A percentile compares a stretch with the other conserved stretches of the same genome.
Evolutionary conservation across 2,329 filamentous ascomycete species (phyloP).

Genomic region (Talaromyces sp.): DNA sequence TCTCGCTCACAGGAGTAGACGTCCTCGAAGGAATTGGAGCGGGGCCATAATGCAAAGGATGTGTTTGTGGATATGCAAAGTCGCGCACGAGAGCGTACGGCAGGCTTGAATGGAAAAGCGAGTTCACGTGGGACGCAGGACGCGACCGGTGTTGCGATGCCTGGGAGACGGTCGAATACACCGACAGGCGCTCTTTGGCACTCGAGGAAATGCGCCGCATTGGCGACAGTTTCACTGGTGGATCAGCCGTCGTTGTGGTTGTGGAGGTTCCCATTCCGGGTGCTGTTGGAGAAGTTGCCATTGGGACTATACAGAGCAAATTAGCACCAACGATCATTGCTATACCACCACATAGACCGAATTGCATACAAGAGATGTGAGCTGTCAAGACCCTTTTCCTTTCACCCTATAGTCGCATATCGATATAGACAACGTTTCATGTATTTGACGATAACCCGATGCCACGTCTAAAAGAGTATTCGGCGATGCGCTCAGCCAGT

Average conservation of each 20-base stretch:
- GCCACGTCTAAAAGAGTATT: background rate
- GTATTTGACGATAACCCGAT: background rate
- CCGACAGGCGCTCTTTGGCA: constrained; percentile 75
- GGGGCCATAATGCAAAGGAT: constrained; percentile 93
- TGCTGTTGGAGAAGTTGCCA: constrained; percentile 5
- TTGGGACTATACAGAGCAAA: background rate
- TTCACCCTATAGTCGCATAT: background rate
- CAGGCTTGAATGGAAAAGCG: constrained; percentile 77
- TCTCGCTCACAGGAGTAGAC: constrained; percentile 80
- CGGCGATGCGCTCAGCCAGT: background rate
- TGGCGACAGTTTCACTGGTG: constrained; percentile 53
- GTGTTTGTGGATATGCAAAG: constrained; percentile 79
- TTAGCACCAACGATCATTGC: background rate
- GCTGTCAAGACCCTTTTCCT: background rate
- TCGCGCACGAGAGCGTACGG: constrained; percentile 88
- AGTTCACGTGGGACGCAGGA: constrained; percentile 75
- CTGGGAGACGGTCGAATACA: constrained; percentile 69
- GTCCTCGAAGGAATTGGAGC: constrained; percentile 71
- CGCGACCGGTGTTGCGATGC: constrained; percentile 59
- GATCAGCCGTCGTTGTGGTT: constrained; percentile 23
- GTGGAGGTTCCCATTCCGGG: background rate
- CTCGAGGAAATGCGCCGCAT: constrained; percentile 68
- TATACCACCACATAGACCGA: background rate
- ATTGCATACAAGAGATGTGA: background rate
- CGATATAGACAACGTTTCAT: background rate